Percentiles rank a stretch among this genome's conserved stretches.
Conservation (phyloP, 2,329 filamentous ascomycete genomes). For the Penicillium griseofulvum region DNA sequence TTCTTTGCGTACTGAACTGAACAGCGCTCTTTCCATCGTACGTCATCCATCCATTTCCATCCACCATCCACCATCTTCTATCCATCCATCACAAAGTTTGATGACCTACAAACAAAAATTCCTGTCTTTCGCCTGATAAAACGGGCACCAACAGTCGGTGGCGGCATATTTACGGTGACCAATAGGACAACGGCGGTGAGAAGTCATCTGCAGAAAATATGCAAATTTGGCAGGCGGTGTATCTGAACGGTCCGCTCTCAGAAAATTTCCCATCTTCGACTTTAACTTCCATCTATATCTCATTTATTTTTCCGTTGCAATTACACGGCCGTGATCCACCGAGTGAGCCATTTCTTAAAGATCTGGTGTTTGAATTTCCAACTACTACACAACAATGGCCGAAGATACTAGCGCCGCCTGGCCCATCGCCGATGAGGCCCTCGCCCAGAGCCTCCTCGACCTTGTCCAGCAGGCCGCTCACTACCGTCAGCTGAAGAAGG, state of each 20-base stretch:
- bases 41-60: too few species aligned
- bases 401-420: conserved; percentile 51
- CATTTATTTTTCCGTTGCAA: conserved; percentile 2
- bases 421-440: conserved; percentile 69
- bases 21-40: not conserved
- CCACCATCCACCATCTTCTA: too few species aligned
- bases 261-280: conserved; percentile 7
- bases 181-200: not conserved
- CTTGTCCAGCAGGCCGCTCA: conserved; percentile 68
- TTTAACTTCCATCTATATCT: conserved; percentile 1
- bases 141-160: not conserved
- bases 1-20: not conserved
- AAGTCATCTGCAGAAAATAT: not conserved
- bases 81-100: not conserved
- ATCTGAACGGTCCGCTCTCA: not conserved
- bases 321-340: conserved; percentile 37
- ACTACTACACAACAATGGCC: conserved; percentile 28
- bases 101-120: not conserved
- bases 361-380: conserved; percentile 18
- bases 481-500: conserved; percentile 77
- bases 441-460: conserved; percentile 80
- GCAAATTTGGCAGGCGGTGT: conserved; percentile 6
- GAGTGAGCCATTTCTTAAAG: conserved; percentile 37
- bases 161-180: not conserved
- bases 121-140: not conserved